A percentile compares a stretch with the other conserved stretches of the same genome.
Evolutionary conservation across 257 asterid species (phyloP).

Genomic region (Fraxinus excelsior): DNA sequence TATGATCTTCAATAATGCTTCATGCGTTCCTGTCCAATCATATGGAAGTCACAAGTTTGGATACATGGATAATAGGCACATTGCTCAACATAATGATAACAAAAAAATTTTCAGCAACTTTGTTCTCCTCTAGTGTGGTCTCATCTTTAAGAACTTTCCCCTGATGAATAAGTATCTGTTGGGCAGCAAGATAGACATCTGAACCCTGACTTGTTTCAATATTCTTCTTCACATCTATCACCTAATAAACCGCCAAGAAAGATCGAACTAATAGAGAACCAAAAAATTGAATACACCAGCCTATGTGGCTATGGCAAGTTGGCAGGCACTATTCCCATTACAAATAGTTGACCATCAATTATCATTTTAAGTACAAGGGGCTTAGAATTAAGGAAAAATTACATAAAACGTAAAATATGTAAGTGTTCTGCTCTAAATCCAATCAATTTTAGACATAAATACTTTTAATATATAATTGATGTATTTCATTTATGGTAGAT

Average conservation of each 20-base stretch:
- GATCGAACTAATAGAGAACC: neutral
- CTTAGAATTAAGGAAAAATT: neutral
- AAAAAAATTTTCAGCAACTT: slow-evolving; percentile 74
- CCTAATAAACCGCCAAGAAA: slow-evolving; percentile 42
- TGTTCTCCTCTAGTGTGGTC: slow-evolving; percentile 73
- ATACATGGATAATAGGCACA: slow-evolving; percentile 39
- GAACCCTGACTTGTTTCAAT: slow-evolving; percentile 75
- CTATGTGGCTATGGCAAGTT: neutral
- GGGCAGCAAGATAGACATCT: slow-evolving; percentile 70
- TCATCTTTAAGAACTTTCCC: slow-evolving; percentile 86
- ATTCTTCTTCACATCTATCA: slow-evolving; percentile 71
- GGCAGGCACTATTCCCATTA: neutral
- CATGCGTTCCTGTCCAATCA: too few relatives aligned
- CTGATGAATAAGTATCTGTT: slow-evolving; percentile 87
- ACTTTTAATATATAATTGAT: too few relatives aligned
- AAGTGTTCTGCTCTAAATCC: too few relatives aligned
- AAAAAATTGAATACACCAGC: neutral
- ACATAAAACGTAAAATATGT: neutral
- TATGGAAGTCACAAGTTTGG: neutral
- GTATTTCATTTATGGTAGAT: too few relatives aligned
- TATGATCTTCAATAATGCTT: too few relatives aligned
- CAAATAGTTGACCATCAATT: neutral
- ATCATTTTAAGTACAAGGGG: neutral
- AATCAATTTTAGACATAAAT: too few relatives aligned
- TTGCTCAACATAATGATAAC: slow-evolving; percentile 79